Evolutionary conservation across 106 monocot genomes (phyloP), one percentile per base, ranked within the genome.

Genomic region (Dendrobium huoshanense): DNA sequence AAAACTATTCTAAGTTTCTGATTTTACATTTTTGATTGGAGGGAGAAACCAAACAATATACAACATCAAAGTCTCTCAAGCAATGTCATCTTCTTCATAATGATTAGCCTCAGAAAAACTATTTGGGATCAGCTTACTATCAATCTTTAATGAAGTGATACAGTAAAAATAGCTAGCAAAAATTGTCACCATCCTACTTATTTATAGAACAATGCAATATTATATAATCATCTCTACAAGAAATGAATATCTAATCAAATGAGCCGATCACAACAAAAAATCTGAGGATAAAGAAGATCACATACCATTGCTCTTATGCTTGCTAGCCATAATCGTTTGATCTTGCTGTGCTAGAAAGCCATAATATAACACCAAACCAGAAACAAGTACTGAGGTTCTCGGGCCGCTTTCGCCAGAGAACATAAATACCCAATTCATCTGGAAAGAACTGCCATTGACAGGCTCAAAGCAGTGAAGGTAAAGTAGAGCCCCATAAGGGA

Each of bases 401-500:
- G 37, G 3, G 3, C 37, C 37, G 37, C 37, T 37, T 37, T 37
- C 3, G 37, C 64, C 10, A 25, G 64, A 25, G 25, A 65, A 65
- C 15, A 25, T n/a, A 22, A 65, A 24, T 24, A 8, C 2, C 70
- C 1, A 19, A 22, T 11, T 84, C 84, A 89, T 85, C 83, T 58
- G 18, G 82, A 83, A 79, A 84, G 84, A 27, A 81, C 81, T 5
- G 92, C 84, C 55, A 92, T 81, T 13, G 77, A 88, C 37, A 99
- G 77, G 73, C 95, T 93, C n/a, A 86, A 79, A 16, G 73, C 76
- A 22, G 89, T 99, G 79, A 99, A 99, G 22, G 91, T n/a, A 56
- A 87, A 27, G 80, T 99, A 99, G n/a, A 99, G 81, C 11, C 90
- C 89, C 11, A 95, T 88, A 58, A 99, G 88, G 78, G 86, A 95